Percentiles rank a stretch among this genome's conserved stretches.
phyloP scores from a whole-genome alignment of 2,329 filamentous ascomycete species.

The Plenodomus biglobosus region DNA sequence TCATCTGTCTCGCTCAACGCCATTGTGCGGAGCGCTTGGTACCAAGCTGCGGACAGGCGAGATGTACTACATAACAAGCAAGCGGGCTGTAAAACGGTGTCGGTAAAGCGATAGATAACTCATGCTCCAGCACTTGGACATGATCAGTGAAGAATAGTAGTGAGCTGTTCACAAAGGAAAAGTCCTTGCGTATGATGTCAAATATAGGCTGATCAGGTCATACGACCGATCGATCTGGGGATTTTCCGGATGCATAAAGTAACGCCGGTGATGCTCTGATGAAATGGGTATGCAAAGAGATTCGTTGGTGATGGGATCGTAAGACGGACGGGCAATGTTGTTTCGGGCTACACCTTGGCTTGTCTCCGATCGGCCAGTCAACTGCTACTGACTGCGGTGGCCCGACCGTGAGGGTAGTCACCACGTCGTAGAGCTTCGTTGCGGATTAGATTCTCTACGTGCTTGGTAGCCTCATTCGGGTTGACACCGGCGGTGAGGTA shows the following conservation, averaged over 20 bases:
- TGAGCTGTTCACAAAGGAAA: conserved; percentile 14
- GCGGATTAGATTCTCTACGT: conserved; percentile 53
- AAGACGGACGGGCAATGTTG: conserved; percentile 2
- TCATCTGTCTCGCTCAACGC: conserved; percentile 39
- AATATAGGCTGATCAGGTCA: conserved; percentile 6
- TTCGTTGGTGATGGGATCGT: neutral
- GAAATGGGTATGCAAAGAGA: conserved; percentile 1
- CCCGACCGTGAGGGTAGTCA: conserved; percentile 35
- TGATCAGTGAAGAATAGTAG: conserved; percentile 26
- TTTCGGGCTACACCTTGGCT: neutral
- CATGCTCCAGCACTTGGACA: conserved; percentile 44
- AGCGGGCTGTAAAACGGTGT: conserved; percentile 16
- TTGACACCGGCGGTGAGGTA: conserved; percentile 52
- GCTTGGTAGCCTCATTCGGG: conserved; percentile 39
- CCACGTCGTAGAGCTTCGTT: conserved; percentile 47
- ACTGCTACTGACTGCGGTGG: conserved; percentile 34
- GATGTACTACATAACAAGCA: conserved; percentile 17
- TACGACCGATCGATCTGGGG: neutral
- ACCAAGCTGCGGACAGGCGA: conserved; percentile 33
- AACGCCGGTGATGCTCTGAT: conserved; percentile 1
- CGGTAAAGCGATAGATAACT: conserved; percentile 30
- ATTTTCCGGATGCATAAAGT: neutral
- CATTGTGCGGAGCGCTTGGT: conserved; percentile 31
- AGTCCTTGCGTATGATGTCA: conserved; percentile 2
- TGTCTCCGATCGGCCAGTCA: conserved; percentile 29